A percentile compares a stretch with the other conserved stretches of the same genome.
Conservation (phyloP, 257 asterid genomes). For the Linderniella brevidens region DNA sequence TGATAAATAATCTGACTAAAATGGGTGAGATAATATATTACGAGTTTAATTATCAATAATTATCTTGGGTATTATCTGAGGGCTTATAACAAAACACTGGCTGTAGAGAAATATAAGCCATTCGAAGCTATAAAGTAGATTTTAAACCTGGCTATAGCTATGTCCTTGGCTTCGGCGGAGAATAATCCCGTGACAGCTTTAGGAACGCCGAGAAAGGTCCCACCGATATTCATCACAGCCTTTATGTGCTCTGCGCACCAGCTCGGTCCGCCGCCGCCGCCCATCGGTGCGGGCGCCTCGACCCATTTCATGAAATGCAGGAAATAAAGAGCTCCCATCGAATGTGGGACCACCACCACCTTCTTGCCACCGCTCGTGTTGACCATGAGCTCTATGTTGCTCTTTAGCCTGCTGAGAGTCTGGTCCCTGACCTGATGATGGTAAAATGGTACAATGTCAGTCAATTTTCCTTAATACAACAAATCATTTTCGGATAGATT, state of each 20-base stretch:
- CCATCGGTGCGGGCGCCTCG: slow-evolving; percentile 82
- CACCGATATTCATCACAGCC: slow-evolving; percentile 85
- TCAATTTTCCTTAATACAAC: too few relatives aligned
- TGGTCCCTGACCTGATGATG: slow-evolving; percentile 86
- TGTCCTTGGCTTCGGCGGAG: slow-evolving; percentile 70
- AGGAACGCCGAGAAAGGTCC: slow-evolving; percentile 69
- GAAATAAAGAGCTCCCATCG: slow-evolving; percentile 85
- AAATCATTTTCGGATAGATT: not conserved
- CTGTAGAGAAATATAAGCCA: not conserved
- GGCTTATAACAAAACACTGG: too few relatives aligned
- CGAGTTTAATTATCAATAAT: too few relatives aligned
- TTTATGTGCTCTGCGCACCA: slow-evolving; percentile 86
- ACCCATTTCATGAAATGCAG: slow-evolving; percentile 96
- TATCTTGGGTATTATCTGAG: too few relatives aligned
- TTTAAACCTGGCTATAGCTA: slow-evolving; percentile 57
- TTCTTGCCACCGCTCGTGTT: slow-evolving; percentile 64
- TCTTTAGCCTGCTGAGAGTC: slow-evolving; percentile 58
- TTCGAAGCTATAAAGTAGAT: not conserved
- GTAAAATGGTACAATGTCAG: too few relatives aligned
- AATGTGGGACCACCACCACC: slow-evolving; percentile 81
- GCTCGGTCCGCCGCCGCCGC: slow-evolving; percentile 85
- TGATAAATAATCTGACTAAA: too few relatives aligned
- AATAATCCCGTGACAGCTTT: slow-evolving; percentile 72
- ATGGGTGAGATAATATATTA: too few relatives aligned
- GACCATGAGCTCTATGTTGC: slow-evolving; percentile 72